Percentiles rank a stretch among this genome's conserved stretches.
Evolutionary conservation across 2,329 filamentous ascomycete genomes (phyloP).

Genomic region (Coccinonectria pachysandricola): DNA sequence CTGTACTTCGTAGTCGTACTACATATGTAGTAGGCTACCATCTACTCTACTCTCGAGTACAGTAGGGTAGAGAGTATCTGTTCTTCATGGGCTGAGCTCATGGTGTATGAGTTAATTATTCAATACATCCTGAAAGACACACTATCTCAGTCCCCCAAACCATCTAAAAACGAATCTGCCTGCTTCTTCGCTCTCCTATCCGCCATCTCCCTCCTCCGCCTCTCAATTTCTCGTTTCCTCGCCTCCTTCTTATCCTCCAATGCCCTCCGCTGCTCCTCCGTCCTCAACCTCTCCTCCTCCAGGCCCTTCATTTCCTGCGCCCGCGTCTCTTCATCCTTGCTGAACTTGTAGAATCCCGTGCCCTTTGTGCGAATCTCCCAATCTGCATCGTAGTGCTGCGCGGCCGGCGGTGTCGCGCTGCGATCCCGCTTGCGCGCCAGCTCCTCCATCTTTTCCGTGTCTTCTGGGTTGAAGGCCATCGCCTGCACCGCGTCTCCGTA

Average conservation of each 20-base stretch:
- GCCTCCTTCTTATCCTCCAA: slow-evolving; percentile 47
- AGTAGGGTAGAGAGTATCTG: too few species aligned
- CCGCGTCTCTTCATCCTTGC: slow-evolving; percentile 58
- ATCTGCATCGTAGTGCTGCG: slow-evolving; percentile 76
- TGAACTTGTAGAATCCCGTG: slow-evolving; percentile 86
- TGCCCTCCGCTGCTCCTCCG: slow-evolving; percentile 50
- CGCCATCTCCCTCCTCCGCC: slow-evolving; percentile 51
- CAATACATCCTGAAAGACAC: too few species aligned
- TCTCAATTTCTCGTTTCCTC: slow-evolving; percentile 54
- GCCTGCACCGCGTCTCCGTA: slow-evolving; percentile 78
- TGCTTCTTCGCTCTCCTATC: slow-evolving; percentile 51
- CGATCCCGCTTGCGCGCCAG: slow-evolving; percentile 70
- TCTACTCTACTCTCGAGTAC: too few species aligned
- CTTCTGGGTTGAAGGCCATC: slow-evolving; percentile 70
- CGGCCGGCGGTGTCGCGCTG: slow-evolving; percentile 67
- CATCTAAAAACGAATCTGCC: slow-evolving; percentile 63
- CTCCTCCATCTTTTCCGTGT: slow-evolving; percentile 62
- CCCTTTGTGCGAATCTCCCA: slow-evolving; percentile 80
- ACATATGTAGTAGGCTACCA: slow-evolving; percentile 2
- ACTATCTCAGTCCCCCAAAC: slow-evolving; percentile 30
- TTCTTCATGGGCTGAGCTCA: too few species aligned
- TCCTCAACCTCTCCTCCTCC: slow-evolving; percentile 55
- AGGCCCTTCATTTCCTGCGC: slow-evolving; percentile 65
- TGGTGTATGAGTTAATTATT: too few species aligned
- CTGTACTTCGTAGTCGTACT: slow-evolving; percentile 1